A percentile compares a stretch with the other conserved stretches of the same genome.
These are phyloP conservation scores for Penicillium robsamsonii DNA, from an alignment of 495 filamentous ascomycete genomes.

Conservation along the genomic window DNA sequence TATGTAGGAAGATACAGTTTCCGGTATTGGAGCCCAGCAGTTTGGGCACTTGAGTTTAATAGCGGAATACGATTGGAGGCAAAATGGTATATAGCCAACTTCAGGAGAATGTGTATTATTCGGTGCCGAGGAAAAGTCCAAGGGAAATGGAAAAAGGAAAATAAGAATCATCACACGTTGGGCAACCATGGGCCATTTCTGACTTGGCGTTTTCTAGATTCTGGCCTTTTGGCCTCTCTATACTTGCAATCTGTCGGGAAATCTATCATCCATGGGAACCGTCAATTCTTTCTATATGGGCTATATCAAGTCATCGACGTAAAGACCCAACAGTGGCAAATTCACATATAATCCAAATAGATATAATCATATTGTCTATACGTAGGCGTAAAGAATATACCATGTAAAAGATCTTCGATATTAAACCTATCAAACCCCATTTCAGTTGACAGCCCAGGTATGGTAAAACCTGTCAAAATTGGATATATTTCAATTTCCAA, in stretches of 20 bases:
- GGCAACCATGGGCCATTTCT: conserved; percentile 11
- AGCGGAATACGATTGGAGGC: conserved; percentile 1
- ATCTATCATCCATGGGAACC: neutral
- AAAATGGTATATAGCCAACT: neutral
- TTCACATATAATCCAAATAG: too few relatives aligned
- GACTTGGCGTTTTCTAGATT: neutral
- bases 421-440: neutral
- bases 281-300: neutral
- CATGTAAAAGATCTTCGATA: neutral
- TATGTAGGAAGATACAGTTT: neutral
- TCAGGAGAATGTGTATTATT: neutral
- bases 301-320: conserved; percentile 12
- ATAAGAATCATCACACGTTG: conserved; percentile 1
- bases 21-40: neutral
- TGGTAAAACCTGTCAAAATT: neutral
- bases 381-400: too few relatives aligned
- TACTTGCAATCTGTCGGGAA: neutral
- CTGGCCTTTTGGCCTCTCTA: neutral
- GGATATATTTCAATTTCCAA: neutral
- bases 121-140: neutral
- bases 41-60: conserved; percentile 14
- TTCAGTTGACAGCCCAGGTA: neutral
- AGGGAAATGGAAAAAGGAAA: neutral
- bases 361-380: too few relatives aligned
- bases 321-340: conserved; percentile 7